phyloP scores from a whole-genome alignment of 768 basidiomycete species.

The Hericium coralloides region DNA sequence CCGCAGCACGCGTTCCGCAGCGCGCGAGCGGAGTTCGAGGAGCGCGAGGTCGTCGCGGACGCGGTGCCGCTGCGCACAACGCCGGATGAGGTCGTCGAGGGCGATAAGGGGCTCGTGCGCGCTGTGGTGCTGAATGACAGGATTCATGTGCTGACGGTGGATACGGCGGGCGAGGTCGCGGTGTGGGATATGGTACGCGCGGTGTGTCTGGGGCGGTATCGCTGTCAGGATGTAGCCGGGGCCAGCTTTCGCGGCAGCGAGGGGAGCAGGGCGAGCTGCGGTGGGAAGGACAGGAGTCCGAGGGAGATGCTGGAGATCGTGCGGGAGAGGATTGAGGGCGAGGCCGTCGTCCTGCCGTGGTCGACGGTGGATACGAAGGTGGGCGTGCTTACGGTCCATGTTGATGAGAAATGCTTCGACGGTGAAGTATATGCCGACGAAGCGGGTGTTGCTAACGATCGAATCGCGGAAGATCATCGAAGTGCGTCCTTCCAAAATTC shows the following conservation, averaged over 20 bases:
- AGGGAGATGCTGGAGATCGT: slow-evolving; percentile 83
- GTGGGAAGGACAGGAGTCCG: slow-evolving; percentile 51
- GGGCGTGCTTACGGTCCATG: slow-evolving; percentile 79
- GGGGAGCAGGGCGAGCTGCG: slow-evolving; percentile 23
- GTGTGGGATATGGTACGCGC: slow-evolving; percentile 89
- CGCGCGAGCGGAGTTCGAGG: slow-evolving; percentile 46
- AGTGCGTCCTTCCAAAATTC: slow-evolving; percentile 37
- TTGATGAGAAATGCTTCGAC: slow-evolving; percentile 86
- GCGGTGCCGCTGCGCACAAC: slow-evolving; percentile 44
- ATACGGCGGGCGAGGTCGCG: slow-evolving; percentile 80
- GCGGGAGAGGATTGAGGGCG: slow-evolving; percentile 88
- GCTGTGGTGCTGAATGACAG: slow-evolving; percentile 80
- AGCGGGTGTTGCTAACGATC: slow-evolving; percentile 56
- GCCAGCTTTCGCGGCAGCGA: slow-evolving; percentile 43
- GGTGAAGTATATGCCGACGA: slow-evolving; percentile 95
- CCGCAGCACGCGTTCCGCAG: slow-evolving; percentile 26
- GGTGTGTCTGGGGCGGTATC: slow-evolving; percentile 63
- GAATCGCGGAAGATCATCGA: slow-evolving; percentile 68
- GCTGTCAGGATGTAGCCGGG: slow-evolving; percentile 53
- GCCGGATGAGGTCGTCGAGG: slow-evolving; percentile 67
- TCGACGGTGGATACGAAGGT: slow-evolving; percentile 83
- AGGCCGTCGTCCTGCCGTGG: slow-evolving; percentile 81
- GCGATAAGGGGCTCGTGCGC: slow-evolving; percentile 76
- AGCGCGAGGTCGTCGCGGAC: slow-evolving; percentile 74
- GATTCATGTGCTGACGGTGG: slow-evolving; percentile 83